phyloP scores from a whole-genome alignment of 805 yeast genomes.

The Metschnikowia shivogae region DNA sequence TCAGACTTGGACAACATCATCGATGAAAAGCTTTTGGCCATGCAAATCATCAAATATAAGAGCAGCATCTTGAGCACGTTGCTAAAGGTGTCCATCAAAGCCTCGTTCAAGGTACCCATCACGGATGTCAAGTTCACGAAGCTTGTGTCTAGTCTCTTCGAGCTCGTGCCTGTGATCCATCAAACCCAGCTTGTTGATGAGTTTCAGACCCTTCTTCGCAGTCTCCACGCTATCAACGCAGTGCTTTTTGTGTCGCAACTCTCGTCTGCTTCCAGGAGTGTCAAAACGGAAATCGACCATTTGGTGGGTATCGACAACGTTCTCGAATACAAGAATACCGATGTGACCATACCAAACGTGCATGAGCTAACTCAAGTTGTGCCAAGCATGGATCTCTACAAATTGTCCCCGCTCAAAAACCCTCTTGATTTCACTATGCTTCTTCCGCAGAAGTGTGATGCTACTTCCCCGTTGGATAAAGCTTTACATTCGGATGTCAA shows the following conservation, averaged over 20 bases:
- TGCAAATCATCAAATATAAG: constrained; percentile 36
- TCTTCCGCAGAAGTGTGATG: constrained; percentile 16
- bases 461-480: not conserved
- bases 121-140: constrained; percentile 28
- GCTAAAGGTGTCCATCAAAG: constrained; percentile 24
- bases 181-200: constrained; percentile 25
- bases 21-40: constrained; percentile 28
- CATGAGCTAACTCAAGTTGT: constrained; percentile 31
- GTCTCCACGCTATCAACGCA: constrained; percentile 28
- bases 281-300: constrained; percentile 30
- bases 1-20: constrained; percentile 29
- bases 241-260: constrained; percentile 25
- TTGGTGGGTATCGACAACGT: constrained; percentile 30
- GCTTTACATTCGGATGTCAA: constrained; percentile 1
- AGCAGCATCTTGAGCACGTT: constrained; percentile 25
- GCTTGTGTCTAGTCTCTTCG: constrained; percentile 25
- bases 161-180: constrained; percentile 30
- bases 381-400: constrained; percentile 14
- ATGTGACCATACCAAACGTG: constrained; percentile 12
- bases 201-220: constrained; percentile 23
- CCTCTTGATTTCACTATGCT: constrained; percentile 34
- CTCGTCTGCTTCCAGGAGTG: constrained; percentile 17
- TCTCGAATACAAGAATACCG: constrained; percentile 12
- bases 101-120: constrained; percentile 30
- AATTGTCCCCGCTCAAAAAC: constrained; percentile 28